Percentiles rank a stretch among this genome's conserved stretches.
Evolutionary conservation across 2,329 filamentous ascomycete species (phyloP).

Genomic region (Fusarium sp.): DNA sequence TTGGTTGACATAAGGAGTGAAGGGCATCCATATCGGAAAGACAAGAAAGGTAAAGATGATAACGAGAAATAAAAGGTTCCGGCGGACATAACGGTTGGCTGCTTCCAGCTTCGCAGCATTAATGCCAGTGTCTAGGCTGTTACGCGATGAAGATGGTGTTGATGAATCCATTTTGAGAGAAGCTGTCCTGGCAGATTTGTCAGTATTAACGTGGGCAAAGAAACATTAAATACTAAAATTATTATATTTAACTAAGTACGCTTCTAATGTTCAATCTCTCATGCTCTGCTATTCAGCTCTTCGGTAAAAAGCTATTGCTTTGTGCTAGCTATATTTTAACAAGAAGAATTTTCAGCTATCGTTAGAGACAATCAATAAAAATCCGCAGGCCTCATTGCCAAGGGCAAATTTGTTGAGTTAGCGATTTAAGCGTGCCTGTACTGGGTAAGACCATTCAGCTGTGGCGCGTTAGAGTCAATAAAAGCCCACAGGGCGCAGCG

Average conservation of each 20-base stretch:
- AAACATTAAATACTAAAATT: not conserved
- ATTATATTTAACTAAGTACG: not conserved
- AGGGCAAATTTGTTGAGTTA: not conserved
- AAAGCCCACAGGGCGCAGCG: not conserved
- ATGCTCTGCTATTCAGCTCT: not conserved
- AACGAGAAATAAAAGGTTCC: slow-evolving; percentile 21
- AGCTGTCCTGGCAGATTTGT: not conserved
- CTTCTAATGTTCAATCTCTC: not conserved
- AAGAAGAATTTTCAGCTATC: not conserved
- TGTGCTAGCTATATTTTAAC: not conserved
- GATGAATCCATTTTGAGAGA: slow-evolving; percentile 1
- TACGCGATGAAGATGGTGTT: not conserved
- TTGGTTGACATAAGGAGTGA: slow-evolving; percentile 21
- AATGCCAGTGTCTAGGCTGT: slow-evolving; percentile 11
- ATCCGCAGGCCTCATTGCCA: not conserved
- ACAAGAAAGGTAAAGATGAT: slow-evolving; percentile 23
- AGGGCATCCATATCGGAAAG: slow-evolving; percentile 28
- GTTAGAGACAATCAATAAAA: not conserved
- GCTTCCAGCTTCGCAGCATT: slow-evolving; percentile 22
- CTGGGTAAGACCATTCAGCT: not conserved
- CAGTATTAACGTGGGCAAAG: not conserved
- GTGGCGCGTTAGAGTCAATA: not conserved
- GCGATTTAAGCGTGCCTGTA: not conserved
- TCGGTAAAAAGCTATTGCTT: not conserved
- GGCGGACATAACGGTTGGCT: slow-evolving; percentile 30